Evolutionary conservation across 1,284 basidiomycete genomes (phyloP), one percentile per base, ranked within the genome.

Genomic region (Trametes polyzona): DNA sequence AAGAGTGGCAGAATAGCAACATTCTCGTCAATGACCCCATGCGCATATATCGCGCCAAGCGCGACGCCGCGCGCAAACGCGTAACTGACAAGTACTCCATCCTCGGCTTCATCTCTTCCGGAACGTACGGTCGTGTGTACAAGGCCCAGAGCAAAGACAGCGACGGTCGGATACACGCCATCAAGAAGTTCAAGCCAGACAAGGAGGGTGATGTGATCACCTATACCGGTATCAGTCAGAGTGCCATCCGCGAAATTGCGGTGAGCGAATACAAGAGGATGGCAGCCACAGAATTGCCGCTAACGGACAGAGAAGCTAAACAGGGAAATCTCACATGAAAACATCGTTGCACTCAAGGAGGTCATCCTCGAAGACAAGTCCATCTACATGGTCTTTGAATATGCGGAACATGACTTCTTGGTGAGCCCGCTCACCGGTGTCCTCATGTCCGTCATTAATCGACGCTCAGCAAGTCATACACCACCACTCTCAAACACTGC

Each of bases 111-210:
- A 95, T 99, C 65, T 97, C 95, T 8, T 96, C 95, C 4, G 96
- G 96, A 17, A 99, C 97, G 0, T 99, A 99, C 69, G 97, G 97
- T 0, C 83, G 95, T 26, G 96, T 99, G 4, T 99, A 99, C 83
- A 99, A 99, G 73, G 97, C 96, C 0, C 84, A 92, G 59, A 88
- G 90, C 61, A 79, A 84, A 30, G 89, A 84, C 1, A 77, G 78
- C 10, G 87, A 88, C 40, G 84, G 79, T 1, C 79, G 78, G 55
- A 81, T 96, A 46, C 92, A 95, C 68, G 97, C 96, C 4, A 98
- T 99, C 78, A 99, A 99, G 78, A 99, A 99, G 74, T 99, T 99
- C 80, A 99, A 99, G 73, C 96, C 96, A 0, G 97, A 99, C 79
- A 98, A 98, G 73, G 95, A 97, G 75, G 95, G 95, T 30, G 95